A percentile compares a stretch with the other conserved stretches of the same genome.
Evolutionary conservation across 1,139 yeast genomes (phyloP).

Genomic region (Nadsonia commutata): DNA sequence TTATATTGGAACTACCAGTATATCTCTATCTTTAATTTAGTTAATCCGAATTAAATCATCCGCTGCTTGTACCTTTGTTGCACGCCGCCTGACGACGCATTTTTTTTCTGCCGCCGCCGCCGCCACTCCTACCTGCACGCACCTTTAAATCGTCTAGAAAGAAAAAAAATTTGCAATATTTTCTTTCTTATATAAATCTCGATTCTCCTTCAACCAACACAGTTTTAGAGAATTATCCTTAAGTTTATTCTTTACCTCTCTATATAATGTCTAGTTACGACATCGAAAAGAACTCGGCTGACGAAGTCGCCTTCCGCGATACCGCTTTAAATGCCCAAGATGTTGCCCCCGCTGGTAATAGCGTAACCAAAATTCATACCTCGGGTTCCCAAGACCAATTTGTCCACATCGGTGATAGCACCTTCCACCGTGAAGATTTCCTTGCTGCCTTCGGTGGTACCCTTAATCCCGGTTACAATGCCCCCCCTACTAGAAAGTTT

Average conservation of each 20-base stretch:
- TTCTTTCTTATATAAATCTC: too few species aligned
- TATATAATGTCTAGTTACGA: background rate
- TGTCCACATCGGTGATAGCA: conserved; percentile 58
- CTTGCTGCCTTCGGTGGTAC: conserved; percentile 64
- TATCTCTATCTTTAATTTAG: too few species aligned
- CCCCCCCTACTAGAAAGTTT: conserved; percentile 55
- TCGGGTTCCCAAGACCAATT: conserved; percentile 36
- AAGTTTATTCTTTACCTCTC: background rate
- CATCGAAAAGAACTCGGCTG: background rate
- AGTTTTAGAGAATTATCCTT: background rate
- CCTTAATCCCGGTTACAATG: conserved; percentile 45
- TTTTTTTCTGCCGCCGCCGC: too few species aligned
- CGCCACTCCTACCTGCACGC: too few species aligned
- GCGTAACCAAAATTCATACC: conserved; percentile 20
- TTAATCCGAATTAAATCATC: too few species aligned
- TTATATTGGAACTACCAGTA: too few species aligned
- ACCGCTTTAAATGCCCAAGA: background rate
- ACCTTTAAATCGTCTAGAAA: too few species aligned
- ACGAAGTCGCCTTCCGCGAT: background rate
- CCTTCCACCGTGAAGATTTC: conserved; percentile 47
- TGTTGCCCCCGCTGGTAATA: background rate
- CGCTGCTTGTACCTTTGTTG: too few species aligned
- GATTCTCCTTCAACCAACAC: background rate
- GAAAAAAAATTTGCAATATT: too few species aligned
- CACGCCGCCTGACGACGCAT: too few species aligned